Evolutionary conservation across 148 eudicot genomes (phyloP).

Genomic region (Cornus kousa): DNA sequence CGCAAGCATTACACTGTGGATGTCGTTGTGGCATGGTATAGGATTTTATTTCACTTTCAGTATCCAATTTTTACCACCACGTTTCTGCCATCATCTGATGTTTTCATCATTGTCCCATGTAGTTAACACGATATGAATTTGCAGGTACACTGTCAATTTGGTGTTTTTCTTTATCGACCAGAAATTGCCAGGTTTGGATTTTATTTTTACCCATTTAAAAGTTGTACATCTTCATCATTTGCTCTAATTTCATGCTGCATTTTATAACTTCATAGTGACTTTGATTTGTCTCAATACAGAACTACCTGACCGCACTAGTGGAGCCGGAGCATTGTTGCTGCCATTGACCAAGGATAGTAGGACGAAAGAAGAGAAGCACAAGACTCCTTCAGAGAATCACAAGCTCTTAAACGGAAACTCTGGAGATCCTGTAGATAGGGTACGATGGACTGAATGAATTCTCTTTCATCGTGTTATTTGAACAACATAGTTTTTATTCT

Average conservation of each 20-base stretch:
- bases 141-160: conserved; percentile 95
- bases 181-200: conserved; percentile 66
- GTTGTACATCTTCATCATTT: not conserved
- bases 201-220: too few species aligned
- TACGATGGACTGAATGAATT: conserved; percentile 23
- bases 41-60: not conserved
- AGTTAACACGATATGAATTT: not conserved
- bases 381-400: conserved; percentile 31
- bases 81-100: not conserved
- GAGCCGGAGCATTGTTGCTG: conserved; percentile 47
- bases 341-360: conserved; percentile 72
- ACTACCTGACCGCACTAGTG: conserved; percentile 69
- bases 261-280: not conserved
- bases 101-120: not conserved
- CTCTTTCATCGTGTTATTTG: conserved; percentile 1
- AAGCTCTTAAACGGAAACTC: conserved; percentile 76
- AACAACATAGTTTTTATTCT: conserved; percentile 10
- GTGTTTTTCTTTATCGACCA: conserved; percentile 86
- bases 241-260: not conserved
- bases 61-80: not conserved
- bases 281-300: conserved; percentile 37
- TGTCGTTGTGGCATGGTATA: conserved; percentile 85
- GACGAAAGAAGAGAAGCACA: conserved; percentile 79
- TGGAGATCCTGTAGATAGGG: conserved; percentile 73
- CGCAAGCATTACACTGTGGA: conserved; percentile 98